A percentile compares a stretch with the other conserved stretches of the same genome.
phyloP scores from a whole-genome alignment of 768 basidiomycete genomes.

The Xerocomellus chrysenteron region DNA sequence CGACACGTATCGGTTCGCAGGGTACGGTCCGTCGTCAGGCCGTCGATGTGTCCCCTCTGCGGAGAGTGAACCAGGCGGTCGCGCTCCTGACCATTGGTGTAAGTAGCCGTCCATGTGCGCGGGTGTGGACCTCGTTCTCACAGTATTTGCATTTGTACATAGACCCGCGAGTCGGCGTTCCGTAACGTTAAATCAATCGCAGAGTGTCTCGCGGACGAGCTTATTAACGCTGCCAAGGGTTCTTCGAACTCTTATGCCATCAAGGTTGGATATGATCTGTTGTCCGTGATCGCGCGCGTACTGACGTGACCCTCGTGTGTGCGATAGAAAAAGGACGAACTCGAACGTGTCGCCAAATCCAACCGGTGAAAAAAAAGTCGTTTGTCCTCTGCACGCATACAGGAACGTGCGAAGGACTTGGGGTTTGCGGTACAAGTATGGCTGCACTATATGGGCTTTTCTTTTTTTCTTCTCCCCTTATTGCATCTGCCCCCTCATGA shows the following conservation, averaged over 20 bases:
- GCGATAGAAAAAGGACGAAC: constrained; percentile 93
- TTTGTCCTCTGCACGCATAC: neutral
- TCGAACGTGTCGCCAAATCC: constrained; percentile 99
- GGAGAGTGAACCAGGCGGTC: constrained; percentile 97
- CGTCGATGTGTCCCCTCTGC: constrained; percentile 97
- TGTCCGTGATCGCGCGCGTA: neutral
- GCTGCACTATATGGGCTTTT: constrained; percentile 24
- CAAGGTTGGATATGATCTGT: constrained; percentile 58
- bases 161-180: constrained; percentile 99
- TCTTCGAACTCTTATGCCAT: constrained; percentile 99
- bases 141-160: neutral
- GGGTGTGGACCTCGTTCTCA: neutral
- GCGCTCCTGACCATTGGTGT: constrained; percentile 95
- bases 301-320: neutral
- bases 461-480: neutral
- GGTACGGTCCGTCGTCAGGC: constrained; percentile 99
- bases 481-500: constrained; percentile 23
- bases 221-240: constrained; percentile 99
- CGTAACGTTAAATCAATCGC: constrained; percentile 99
- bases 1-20: constrained; percentile 99
- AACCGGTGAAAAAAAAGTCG: constrained; percentile 84
- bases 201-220: constrained; percentile 98
- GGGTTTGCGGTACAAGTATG: constrained; percentile 20
- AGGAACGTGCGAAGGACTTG: constrained; percentile 3
- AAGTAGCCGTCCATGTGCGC: constrained; percentile 34